These are phyloP conservation scores for Botrytis medusae DNA, from an alignment of 2,329 filamentous ascomycete genomes.

Conservation along the genomic window DNA sequence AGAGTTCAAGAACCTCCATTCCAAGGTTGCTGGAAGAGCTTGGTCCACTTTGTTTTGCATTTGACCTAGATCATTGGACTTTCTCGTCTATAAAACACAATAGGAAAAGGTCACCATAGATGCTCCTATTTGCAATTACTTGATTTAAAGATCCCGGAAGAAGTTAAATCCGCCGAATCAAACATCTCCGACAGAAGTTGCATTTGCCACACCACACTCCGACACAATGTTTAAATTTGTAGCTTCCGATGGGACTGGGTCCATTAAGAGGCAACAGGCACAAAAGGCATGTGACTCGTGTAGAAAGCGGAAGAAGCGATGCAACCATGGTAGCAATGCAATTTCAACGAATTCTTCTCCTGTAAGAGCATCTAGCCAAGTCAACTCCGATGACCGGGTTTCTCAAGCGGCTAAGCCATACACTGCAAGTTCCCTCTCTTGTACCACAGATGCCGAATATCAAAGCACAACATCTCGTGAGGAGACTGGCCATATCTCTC, in stretches of 20 bases:
- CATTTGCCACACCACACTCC: not conserved
- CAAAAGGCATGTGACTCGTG: constrained; percentile 57
- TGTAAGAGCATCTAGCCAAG: not conserved
- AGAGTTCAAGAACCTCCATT: not conserved
- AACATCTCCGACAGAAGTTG: not conserved
- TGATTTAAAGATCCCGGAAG: not conserved
- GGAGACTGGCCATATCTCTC: not conserved
- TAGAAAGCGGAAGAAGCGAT: constrained; percentile 44
- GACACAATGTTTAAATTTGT: constrained; percentile 56
- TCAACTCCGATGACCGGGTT: not conserved
- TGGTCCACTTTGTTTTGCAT: not conserved
- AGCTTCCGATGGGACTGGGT: constrained; percentile 53
- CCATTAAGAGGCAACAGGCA: constrained; percentile 56
- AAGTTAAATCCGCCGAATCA: not conserved
- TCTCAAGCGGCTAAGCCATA: not conserved
- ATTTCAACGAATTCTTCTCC: not conserved
- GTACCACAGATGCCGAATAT: not conserved
- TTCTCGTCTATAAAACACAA: not conserved
- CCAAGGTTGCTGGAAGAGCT: not conserved
- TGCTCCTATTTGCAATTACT: not conserved
- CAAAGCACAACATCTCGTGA: constrained; percentile 1
- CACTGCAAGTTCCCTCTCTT: not conserved
- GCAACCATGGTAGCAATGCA: constrained; percentile 41
- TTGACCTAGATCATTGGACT: not conserved
- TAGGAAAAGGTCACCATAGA: not conserved